phyloP scores from a whole-genome alignment of 768 basidiomycete species.

The Psilocybe cyanescens region DNA sequence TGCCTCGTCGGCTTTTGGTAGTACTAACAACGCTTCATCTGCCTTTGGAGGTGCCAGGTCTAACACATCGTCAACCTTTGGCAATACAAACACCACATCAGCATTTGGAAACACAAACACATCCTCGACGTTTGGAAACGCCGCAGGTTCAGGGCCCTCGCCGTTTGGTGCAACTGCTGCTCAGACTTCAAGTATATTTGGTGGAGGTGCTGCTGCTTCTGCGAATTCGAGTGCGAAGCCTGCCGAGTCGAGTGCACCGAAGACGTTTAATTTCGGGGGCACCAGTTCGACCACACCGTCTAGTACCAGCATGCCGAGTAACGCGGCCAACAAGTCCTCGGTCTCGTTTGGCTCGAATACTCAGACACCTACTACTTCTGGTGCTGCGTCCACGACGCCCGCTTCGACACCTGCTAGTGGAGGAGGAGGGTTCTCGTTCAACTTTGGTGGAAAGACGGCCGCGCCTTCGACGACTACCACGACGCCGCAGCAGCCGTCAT shows the following conservation, averaged over 20 bases:
- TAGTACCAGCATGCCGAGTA: background rate
- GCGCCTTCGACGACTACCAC: slow-evolving; percentile 6
- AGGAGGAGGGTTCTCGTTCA: slow-evolving; percentile 21
- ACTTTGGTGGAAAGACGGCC: slow-evolving; percentile 16
- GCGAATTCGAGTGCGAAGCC: slow-evolving; percentile 7
- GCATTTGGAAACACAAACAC: slow-evolving; percentile 14
- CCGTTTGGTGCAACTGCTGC: slow-evolving; percentile 25
- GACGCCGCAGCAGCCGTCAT: slow-evolving; percentile 30
- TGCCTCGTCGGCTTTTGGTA: slow-evolving; percentile 6
- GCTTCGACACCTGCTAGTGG: slow-evolving; percentile 14
- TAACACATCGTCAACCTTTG: no score
- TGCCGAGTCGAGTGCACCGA: slow-evolving; percentile 6
- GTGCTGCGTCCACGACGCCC: slow-evolving; percentile 10
- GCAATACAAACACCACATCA: no score
- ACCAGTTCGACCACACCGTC: background rate
- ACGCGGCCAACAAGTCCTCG: background rate
- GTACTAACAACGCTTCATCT: slow-evolving; percentile 2
- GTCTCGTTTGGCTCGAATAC: background rate
- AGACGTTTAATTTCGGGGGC: slow-evolving; percentile 13
- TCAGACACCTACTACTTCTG: background rate
- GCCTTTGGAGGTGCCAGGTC: background rate
- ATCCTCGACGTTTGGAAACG: slow-evolving; percentile 15
- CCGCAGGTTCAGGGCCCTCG: slow-evolving; percentile 12
- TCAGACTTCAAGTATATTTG: slow-evolving; percentile 19
- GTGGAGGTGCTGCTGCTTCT: slow-evolving; percentile 1